A percentile compares a stretch with the other conserved stretches of the same genome.
Conservation (phyloP, 768 basidiomycete species). For the Galerina sulciceps region DNA sequence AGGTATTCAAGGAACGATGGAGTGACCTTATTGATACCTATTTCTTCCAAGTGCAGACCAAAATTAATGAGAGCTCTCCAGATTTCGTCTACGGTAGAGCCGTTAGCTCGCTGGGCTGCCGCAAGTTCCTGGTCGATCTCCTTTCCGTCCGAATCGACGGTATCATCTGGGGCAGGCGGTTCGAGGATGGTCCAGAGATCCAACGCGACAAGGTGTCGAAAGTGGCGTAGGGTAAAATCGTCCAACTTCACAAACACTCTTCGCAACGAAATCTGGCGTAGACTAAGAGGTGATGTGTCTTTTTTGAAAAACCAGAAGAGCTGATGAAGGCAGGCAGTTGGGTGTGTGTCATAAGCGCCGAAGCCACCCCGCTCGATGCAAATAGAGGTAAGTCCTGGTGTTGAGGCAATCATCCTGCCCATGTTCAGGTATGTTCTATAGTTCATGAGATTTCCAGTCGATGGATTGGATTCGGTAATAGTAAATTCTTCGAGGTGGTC, state of each 20-base stretch:
- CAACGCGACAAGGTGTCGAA: constrained; percentile 6
- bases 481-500: no score
- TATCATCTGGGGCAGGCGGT: background rate
- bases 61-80: background rate
- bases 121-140: background rate
- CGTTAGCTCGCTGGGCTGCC: background rate
- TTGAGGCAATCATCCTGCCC: no score
- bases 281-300: background rate
- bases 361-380: no score
- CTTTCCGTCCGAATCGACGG: background rate
- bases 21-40: background rate
- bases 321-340: no score
- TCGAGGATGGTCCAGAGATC: constrained; percentile 2
- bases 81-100: background rate
- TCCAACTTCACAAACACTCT: constrained; percentile 8
- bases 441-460: no score
- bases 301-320: background rate
- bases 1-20: constrained; percentile 5
- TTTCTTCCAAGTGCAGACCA: background rate
- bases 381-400: no score
- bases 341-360: no score
- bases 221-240: background rate
- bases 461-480: no score
- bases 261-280: background rate
- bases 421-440: no score